Evolutionary conservation across 495 filamentous ascomycete species (phyloP), one percentile per base, ranked within the genome.

Genomic region (Aspergillus leporis): DNA sequence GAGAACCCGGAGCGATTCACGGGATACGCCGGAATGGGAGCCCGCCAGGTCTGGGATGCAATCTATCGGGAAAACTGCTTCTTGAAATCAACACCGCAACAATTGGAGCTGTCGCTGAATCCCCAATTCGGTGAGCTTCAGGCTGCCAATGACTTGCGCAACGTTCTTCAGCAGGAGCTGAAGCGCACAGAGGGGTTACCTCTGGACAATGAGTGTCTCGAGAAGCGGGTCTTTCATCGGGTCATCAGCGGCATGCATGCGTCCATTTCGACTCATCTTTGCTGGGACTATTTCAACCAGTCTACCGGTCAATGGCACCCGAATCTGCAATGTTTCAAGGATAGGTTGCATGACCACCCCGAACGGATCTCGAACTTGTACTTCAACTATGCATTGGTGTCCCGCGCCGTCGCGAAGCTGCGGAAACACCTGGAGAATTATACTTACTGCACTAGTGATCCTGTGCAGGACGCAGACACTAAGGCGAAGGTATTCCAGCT

Each of bases 61-160:
- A 93, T 98, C 58, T 98, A 98, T 74, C 83, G 90, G 22, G 94
- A 98, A 72, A 98, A 98, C 71, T 98, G 94, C 70, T 98, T 98
- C 74, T 85, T 92, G 68, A 89, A 86, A 72, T 83, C 79, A 22
- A 58, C 73, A 21, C 77, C 83, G 66, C 80, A 60, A 47, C 43
- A 47, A 57, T 60, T 73, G 40, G 71, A 70, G n/a, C 63, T 72
- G 49, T 72, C 70, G 5, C 53, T 69, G 12, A 64, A 59, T 23
- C 34, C 58, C 16, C 66, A 67, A 0, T 41, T 70, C n/a, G 66
- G 67, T 23, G 74, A 68, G 12, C 72, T 78, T 7, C 84, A 91
- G 38, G 93, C 93, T 7, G 90, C 87, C 16, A 85, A 89, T 65
- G 90, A 93, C 62, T 92, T 98, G 71, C 86, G 86, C 51, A 88